A percentile compares a stretch with the other conserved stretches of the same genome.
These are phyloP conservation scores for Yamagishiella unicocca DNA, from an alignment of 139 green algal genomes.

Conservation along the genomic window DNA sequence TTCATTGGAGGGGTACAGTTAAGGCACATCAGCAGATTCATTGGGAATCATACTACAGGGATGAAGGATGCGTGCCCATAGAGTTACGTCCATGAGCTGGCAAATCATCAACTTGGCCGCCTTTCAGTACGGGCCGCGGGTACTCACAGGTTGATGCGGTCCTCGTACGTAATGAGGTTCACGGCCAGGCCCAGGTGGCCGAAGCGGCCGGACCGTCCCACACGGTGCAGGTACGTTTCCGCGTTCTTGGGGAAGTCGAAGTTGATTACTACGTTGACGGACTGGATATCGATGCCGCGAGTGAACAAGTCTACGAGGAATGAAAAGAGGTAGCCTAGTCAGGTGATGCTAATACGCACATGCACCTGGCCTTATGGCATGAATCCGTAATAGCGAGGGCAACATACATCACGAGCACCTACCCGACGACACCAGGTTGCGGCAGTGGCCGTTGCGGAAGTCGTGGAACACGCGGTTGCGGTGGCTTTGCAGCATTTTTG, in stretches of 20 bases:
- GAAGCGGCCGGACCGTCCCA: slow-evolving; percentile 96
- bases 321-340: neutral
- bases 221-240: slow-evolving; percentile 99
- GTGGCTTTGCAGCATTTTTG: slow-evolving; percentile 99
- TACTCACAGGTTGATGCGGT: slow-evolving; percentile 96
- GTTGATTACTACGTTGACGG: slow-evolving; percentile 99
- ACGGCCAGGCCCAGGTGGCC: slow-evolving; percentile 98
- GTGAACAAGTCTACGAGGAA: slow-evolving; percentile 91
- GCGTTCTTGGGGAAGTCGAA: slow-evolving; percentile 99
- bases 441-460: slow-evolving; percentile 98
- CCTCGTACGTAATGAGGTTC: slow-evolving; percentile 99
- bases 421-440: slow-evolving; percentile 98
- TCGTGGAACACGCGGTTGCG: slow-evolving; percentile 99
- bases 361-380: too few species aligned
- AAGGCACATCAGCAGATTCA: too few species aligned
- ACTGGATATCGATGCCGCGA: slow-evolving; percentile 98
- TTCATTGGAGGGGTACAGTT: too few species aligned
- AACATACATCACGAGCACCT: too few species aligned
- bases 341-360: neutral
- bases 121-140: too few species aligned
- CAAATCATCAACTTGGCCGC: too few species aligned
- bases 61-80: too few species aligned
- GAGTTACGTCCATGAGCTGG: too few species aligned
- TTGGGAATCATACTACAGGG: too few species aligned
- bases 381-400: too few species aligned